A percentile compares a stretch with the other conserved stretches of the same genome.
Evolutionary conservation across 805 yeast species (phyloP).

Genomic region (Myxozyma nipponensis): DNA sequence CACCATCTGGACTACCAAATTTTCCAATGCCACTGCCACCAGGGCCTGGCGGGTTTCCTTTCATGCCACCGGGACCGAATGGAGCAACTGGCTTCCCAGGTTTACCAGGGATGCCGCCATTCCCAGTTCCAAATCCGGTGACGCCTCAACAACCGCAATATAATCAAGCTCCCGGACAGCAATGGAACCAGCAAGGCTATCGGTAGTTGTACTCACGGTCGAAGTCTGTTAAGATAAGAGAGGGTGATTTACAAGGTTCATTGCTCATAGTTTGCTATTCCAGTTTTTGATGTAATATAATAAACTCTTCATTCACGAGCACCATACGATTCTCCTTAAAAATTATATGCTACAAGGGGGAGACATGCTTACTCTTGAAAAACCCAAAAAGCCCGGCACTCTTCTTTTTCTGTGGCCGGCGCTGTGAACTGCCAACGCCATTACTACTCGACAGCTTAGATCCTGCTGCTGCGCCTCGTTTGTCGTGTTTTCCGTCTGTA

Average conservation of each 20-base stretch:
- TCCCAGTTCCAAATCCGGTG: slow-evolving; percentile 5
- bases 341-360: too few relatives aligned
- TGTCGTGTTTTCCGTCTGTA: too few relatives aligned
- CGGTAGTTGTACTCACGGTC: not conserved
- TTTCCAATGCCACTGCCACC: not conserved
- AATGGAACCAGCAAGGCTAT: not conserved
- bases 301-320: too few relatives aligned
- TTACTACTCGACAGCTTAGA: too few relatives aligned
- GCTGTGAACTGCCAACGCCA: too few relatives aligned
- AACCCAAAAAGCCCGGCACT: not conserved
- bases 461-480: too few relatives aligned
- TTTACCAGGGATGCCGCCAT: slow-evolving; percentile 1
- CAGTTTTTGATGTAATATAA: too few relatives aligned
- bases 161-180: not conserved
- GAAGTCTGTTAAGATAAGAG: too few relatives aligned
- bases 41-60: not conserved
- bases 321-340: too few relatives aligned
- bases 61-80: not conserved
- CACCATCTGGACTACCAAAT: not conserved
- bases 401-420: not conserved
- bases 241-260: too few relatives aligned
- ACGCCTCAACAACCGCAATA: too few relatives aligned
- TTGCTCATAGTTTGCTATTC: too few relatives aligned
- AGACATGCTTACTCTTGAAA: slow-evolving; percentile 3
- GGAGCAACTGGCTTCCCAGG: not conserved